A percentile compares a stretch with the other conserved stretches of the same genome.
phyloP scores from a whole-genome alignment of 768 basidiomycete species.

The Rhizopogon vulgaris region DNA sequence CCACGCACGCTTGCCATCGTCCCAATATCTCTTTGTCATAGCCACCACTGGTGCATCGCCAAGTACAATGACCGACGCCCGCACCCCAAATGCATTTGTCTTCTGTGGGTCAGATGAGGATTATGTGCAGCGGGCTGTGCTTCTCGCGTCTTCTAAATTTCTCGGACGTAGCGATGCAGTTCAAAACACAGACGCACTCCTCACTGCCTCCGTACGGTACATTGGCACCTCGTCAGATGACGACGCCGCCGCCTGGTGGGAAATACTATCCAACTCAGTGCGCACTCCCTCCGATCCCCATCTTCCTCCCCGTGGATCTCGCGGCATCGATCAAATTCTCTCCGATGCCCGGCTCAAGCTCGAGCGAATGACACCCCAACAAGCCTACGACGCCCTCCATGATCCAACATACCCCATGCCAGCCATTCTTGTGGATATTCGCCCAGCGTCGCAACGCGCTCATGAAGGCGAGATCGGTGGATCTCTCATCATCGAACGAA shows the following conservation, averaged over 20 bases:
- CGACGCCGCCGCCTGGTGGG: constrained; percentile 63
- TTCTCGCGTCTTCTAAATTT: constrained; percentile 64
- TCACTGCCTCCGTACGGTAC: constrained; percentile 46
- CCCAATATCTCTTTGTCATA: constrained; percentile 48
- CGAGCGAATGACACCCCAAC: constrained; percentile 52
- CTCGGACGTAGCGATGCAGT: constrained; percentile 48
- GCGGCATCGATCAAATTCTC: constrained; percentile 52
- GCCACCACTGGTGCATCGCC: constrained; percentile 38
- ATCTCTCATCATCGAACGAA: constrained; percentile 69
- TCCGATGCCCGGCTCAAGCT: constrained; percentile 53
- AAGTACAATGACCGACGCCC: background rate
- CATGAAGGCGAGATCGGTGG: constrained; percentile 56
- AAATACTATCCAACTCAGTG: constrained; percentile 60
- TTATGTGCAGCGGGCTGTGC: constrained; percentile 59
- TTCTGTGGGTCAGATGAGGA: constrained; percentile 51
- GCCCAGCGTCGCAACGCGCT: constrained; percentile 55
- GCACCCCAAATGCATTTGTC: constrained; percentile 40
- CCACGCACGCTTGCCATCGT: constrained; percentile 32
- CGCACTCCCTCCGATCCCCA: constrained; percentile 55
- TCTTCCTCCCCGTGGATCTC: constrained; percentile 58
- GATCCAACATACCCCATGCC: constrained; percentile 49
- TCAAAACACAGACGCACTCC: constrained; percentile 25
- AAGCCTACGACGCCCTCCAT: constrained; percentile 57
- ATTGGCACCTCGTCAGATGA: constrained; percentile 51
- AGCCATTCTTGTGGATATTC: constrained; percentile 72